These are phyloP conservation scores for Candida pini DNA, from an alignment of 805 yeast genomes.

Conservation along the genomic window DNA sequence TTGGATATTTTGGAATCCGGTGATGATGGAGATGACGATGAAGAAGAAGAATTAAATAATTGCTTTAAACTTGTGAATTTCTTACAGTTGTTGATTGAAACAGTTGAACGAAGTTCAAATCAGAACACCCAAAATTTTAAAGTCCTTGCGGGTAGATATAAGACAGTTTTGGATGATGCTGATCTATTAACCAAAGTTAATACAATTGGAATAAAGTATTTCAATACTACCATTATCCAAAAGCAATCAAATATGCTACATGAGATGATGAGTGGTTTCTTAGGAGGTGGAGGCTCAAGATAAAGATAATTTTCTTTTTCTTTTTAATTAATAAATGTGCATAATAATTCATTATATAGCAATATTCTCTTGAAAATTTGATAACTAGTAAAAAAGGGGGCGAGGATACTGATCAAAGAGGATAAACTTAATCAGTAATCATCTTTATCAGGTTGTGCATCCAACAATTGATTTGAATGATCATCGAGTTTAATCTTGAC, in stretches of 20 bases:
- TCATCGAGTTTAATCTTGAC: slow-evolving; percentile 17
- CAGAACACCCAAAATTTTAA: slow-evolving; percentile 36
- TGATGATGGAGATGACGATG: too few species aligned
- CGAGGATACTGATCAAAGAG: not conserved
- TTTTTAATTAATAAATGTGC: too few species aligned
- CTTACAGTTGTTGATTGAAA: slow-evolving; percentile 56
- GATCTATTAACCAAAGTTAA: slow-evolving; percentile 23
- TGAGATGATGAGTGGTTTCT: slow-evolving; percentile 70
- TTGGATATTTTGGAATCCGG: slow-evolving; percentile 32
- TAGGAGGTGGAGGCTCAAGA: slow-evolving; percentile 37
- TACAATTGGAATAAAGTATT: slow-evolving; percentile 25
- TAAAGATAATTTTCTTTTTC: too few species aligned
- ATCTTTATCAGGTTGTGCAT: slow-evolving; percentile 24
- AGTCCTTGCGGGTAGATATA: slow-evolving; percentile 40
- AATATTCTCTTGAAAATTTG: not conserved
- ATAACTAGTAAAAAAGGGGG: too few species aligned
- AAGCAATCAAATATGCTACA: slow-evolving; percentile 54
- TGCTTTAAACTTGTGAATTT: slow-evolving; percentile 53
- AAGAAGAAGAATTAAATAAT: slow-evolving; percentile 20
- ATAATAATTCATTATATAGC: too few species aligned
- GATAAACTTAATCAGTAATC: slow-evolving; percentile 17
- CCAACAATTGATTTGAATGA: slow-evolving; percentile 21
- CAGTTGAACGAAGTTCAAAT: slow-evolving; percentile 42
- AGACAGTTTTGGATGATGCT: slow-evolving; percentile 12
- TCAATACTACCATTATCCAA: slow-evolving; percentile 32